Base-by-base conservation (phyloP, 768 basidiomycete species). In the Boletellus ananas region DNA sequence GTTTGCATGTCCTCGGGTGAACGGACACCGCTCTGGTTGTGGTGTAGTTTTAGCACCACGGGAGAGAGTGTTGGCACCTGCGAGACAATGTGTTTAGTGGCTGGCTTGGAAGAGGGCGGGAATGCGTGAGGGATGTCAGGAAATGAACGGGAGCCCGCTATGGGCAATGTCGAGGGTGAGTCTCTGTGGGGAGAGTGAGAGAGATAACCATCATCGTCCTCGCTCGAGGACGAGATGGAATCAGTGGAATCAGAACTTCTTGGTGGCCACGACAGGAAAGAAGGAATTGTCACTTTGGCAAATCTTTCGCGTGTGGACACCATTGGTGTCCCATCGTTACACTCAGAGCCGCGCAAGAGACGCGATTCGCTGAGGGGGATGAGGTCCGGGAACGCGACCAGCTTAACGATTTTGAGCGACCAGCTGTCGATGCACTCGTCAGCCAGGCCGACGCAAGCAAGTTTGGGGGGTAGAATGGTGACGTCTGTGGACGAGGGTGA, bases 321-420 rank as follows among this genome's bases (percentile, higher is more conserved):
- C 17, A 50, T 48, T 8, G 38, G 27, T 42, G 50, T 18, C 42
- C 39, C 37, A 31, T 31, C 34, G 39, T 40, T 36, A 37, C 23
- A 51, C 29, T 36, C 38, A 42, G 56, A 35, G 16, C 43, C 9
- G 17, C 34, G 51, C 29, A 47, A 50, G 41, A 45, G 46, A 33
- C 41, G 49, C 1, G 61, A 35, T n/a, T 46, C 45, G 38, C 55
- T 62, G 1, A 55, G 43, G n/a, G 75, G 73, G 27, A 86, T 82
- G 46, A 89, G 75, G 52, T 88, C 86, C 0, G 86, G 85, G 63
- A 81, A 89, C 6, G 87, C 85, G 34, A 90, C 75, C 13, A 89
- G 75, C 68, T 88, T 87, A 52, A 90, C 73, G 37, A 90, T 78
- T 71, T 90, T 90, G 53, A 85, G 75, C 20, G 79, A 78, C 88